Base-by-base conservation (phyloP, 352 stramenopile genomes). In the Pythium monospermum region DNA sequence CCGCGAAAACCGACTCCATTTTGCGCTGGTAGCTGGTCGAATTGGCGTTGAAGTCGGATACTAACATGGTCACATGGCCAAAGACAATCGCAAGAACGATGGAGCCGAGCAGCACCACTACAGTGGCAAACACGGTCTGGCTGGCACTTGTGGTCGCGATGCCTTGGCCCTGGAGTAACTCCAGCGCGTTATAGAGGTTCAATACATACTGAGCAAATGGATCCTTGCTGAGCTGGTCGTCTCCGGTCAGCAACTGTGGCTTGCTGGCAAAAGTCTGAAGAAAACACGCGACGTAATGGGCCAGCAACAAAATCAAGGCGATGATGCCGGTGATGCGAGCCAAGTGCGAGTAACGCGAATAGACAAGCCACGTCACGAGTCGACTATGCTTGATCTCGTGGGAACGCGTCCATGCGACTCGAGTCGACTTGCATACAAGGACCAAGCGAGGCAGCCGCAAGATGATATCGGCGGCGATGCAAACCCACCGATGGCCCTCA, bases 31-130 rank as follows among this genome's bases (percentile, higher is more conserved):
- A 91, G 26, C 53, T 68, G 0, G 66, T 80, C 10, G 56, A 49
- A 27, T 73, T 77, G 8, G 70, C 64, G 26, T 73, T 73, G 33
- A 87, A 79, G n/a, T 81, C 82, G 16, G 70, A 63, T 5, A 91
- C 73, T 0, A 82, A 61, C 4, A 88, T 69, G 4, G 62, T 66
- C 8, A 91, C 76, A 40, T 87, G 32, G 16, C 74, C 76, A 30
- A 87, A 88, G 5, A 88, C 56, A 13, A 86, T 66, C 7, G 75
- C 77, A 1, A 91, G 54, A 1, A 80, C 38, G 33, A 91, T 53
- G 0, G 77, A 78, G 6, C 77, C 75, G 2, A 82, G 7, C 0
- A 91, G 61, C 5, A 80, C 56, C 4, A 53, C 63, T 6, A 85
- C 37, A 0, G 67, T 66, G 0, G 61, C 65, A 37, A 87, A 85